phyloP scores from a whole-genome alignment of 805 yeast genomes.

The Metahyphopichia silvanorum region DNA sequence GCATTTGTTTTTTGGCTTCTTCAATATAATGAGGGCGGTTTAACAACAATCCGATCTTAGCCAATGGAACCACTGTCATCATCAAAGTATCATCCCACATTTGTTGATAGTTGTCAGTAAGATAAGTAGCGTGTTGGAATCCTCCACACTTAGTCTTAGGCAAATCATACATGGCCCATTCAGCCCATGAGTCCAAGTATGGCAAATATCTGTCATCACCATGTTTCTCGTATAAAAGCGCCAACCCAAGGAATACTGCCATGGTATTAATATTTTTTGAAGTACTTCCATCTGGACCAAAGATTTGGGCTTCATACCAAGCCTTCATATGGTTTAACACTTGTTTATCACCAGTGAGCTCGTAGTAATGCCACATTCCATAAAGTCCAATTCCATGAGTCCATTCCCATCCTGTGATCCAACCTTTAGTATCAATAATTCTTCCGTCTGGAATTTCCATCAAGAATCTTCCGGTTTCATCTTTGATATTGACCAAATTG shows the following conservation, averaged over 20 bases:
- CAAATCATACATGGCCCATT: slow-evolving; percentile 29
- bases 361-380: slow-evolving; percentile 35
- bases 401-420: slow-evolving; percentile 40
- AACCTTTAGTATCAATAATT: slow-evolving; percentile 34
- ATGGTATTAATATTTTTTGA: slow-evolving; percentile 32
- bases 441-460: slow-evolving; percentile 28
- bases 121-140: slow-evolving; percentile 31
- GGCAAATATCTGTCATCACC: slow-evolving; percentile 15
- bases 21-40: slow-evolving; percentile 27
- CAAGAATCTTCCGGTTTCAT: slow-evolving; percentile 25
- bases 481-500: slow-evolving; percentile 25
- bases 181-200: slow-evolving; percentile 31
- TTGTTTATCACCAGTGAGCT: slow-evolving; percentile 18
- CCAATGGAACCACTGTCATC: slow-evolving; percentile 37
- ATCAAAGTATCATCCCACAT: slow-evolving; percentile 29
- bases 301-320: slow-evolving; percentile 27
- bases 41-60: slow-evolving; percentile 26
- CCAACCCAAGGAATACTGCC: slow-evolving; percentile 31
- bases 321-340: slow-evolving; percentile 18
- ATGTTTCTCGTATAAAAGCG: slow-evolving; percentile 22
- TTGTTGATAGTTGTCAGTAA: slow-evolving; percentile 24
- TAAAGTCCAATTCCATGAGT: slow-evolving; percentile 36
- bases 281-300: slow-evolving; percentile 26
- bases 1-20: slow-evolving; percentile 30
- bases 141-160: slow-evolving; percentile 30